Percentiles rank a stretch among this genome's conserved stretches.
Evolutionary conservation across 352 stramenopile genomes (phyloP).

Genomic region (Globisporangium apiculatum): DNA sequence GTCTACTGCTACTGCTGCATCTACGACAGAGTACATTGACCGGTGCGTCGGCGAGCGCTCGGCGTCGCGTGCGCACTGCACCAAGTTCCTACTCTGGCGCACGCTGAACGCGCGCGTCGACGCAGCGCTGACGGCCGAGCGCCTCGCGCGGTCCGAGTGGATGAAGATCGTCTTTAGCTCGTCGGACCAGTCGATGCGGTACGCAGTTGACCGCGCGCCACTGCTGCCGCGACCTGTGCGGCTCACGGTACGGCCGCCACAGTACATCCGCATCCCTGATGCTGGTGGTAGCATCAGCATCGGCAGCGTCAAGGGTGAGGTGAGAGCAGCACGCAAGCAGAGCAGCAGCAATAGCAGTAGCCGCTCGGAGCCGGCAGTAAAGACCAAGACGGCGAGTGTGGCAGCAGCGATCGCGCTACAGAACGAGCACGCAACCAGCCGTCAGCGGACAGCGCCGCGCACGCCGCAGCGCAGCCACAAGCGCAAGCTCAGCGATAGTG

Average conservation of each 20-base stretch:
- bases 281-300: conserved; percentile 8
- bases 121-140: conserved; percentile 24
- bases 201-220: conserved; percentile 21
- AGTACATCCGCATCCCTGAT: conserved; percentile 25
- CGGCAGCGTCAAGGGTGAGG: conserved; percentile 3
- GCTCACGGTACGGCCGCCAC: conserved; percentile 48
- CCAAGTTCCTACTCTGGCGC: conserved; percentile 47
- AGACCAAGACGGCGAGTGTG: too few relatives aligned
- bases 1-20: background rate
- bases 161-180: conserved; percentile 77
- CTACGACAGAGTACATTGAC: conserved; percentile 44
- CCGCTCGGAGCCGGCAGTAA: background rate
- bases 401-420: background rate
- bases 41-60: conserved; percentile 25
- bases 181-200: conserved; percentile 16
- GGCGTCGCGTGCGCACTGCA: conserved; percentile 20
- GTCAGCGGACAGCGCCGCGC: background rate
- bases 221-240: conserved; percentile 48
- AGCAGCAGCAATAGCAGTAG: background rate
- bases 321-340: conserved; percentile 2
- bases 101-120: conserved; percentile 42
- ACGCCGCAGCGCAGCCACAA: conserved; percentile 4
- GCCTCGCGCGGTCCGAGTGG: conserved; percentile 54
- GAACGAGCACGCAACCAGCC: background rate
- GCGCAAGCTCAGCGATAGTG: conserved; percentile 7